These are phyloP conservation scores for Blastocystis sp. DNA, from an alignment of 352 stramenopile species.

Conservation along the genomic window DNA sequence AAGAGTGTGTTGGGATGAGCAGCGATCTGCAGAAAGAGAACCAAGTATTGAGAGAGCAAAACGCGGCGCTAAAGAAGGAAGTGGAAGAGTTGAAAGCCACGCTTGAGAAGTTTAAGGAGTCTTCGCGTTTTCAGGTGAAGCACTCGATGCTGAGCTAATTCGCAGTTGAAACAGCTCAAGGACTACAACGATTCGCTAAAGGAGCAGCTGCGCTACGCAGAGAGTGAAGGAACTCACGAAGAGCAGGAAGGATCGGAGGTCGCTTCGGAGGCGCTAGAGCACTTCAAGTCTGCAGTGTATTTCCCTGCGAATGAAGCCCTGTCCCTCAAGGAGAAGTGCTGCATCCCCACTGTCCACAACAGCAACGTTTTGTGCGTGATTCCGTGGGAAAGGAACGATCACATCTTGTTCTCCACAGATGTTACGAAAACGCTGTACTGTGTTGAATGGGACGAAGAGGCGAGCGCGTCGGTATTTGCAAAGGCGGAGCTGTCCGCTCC, in stretches of 20 bases:
- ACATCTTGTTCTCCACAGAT: slow-evolving; percentile 52
- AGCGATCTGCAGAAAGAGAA: slow-evolving; percentile 20
- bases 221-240: slow-evolving; percentile 6
- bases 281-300: slow-evolving; percentile 33
- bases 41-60: slow-evolving; percentile 10
- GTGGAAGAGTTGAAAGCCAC: background rate
- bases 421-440: slow-evolving; percentile 39
- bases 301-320: background rate
- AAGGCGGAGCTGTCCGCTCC: slow-evolving; percentile 36
- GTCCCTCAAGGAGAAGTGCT: background rate
- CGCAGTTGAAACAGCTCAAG: slow-evolving; percentile 56
- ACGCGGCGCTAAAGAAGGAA: slow-evolving; percentile 26
- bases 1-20: background rate
- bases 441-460: background rate
- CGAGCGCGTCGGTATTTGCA: slow-evolving; percentile 4
- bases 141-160: background rate
- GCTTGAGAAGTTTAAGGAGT: slow-evolving; percentile 60
- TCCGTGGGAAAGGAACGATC: slow-evolving; percentile 26
- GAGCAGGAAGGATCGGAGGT: background rate
- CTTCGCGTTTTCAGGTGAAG: slow-evolving; percentile 32
- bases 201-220: slow-evolving; percentile 13
- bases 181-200: slow-evolving; percentile 68
- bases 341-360: slow-evolving; percentile 7
- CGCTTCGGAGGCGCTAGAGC: slow-evolving; percentile 12
- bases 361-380: slow-evolving; percentile 38